Evolutionary conservation across 495 filamentous ascomycete species (phyloP), one percentile per base, ranked within the genome.

Genomic region (Bacidia gigantensis): DNA sequence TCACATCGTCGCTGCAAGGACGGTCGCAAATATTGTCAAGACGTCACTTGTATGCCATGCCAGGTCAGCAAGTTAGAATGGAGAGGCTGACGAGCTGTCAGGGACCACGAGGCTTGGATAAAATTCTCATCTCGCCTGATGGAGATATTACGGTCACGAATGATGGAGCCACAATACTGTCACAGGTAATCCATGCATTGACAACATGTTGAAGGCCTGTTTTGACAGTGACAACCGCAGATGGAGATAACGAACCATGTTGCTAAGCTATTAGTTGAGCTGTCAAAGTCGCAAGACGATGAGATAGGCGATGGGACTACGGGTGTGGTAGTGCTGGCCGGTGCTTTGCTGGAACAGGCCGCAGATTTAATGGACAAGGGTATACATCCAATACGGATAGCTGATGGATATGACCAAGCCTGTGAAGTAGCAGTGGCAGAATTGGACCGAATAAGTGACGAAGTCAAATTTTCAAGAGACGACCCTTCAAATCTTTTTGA

Each of bases 221-320:
- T n/a, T n/a, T n/a, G n/a, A n/a, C n/a, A n/a, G n/a, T n/a, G n/a
- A n/a, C n/a, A 43, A 32, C 20, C 47, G n/a, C 43, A 81, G 80
- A 99, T 99, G 92, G 92, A 99, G 69, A 93, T 99, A 54, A 85
- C 87, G 54, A 97, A 99, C 76, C 89, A 97, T 66, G 87, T 99
- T 42, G 92, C 92, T 47, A 96, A 95, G 71, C 74, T 99, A 38
- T 71, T 99, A 39, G 92, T 99, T 24, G 89, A 96, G 64, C 79
- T 99, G n/a, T 97, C 92, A 47, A 96, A 95, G 69, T 96, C 90
- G 17, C 92, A 99, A 63, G 92, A 99, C 62, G 90, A 97, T 58
- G 92, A 99, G 69, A 99, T 99, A 57, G 92, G 92, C 60, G 92
- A 99, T 69, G 92, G 92, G 50, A 99, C 92, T 54, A 99, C 92